Base-by-base conservation (phyloP, 805 yeast genomes). In the Candida germanica region DNA sequence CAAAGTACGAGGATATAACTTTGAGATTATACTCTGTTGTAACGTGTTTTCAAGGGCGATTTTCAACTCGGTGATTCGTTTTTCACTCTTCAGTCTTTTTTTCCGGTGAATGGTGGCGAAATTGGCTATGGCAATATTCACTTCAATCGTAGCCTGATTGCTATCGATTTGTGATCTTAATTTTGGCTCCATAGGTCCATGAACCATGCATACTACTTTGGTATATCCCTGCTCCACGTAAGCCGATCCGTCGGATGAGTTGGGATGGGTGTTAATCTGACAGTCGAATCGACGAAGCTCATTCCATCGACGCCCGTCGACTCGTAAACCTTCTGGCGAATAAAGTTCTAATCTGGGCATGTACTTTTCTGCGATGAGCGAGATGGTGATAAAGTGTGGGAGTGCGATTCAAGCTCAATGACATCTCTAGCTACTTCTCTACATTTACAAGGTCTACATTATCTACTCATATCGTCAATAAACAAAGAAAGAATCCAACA, bases 291-390 rank as follows among this genome's bases (percentile, higher is more conserved):
- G 73, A 33, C 98, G 79, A 29, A 89, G 71, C 58, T 93, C 98
- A 51, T 91, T 87, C 88, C 93, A 88, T 44, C 98, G 73, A 50
- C 98, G 78, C 2, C 98, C 98, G 57, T 93, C 98, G 10, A 83
- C 67, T 46, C 98, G 71, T 31, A 93, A 71, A 4, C 98, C 98
- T 61, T 93, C 98, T 5, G 96, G 96, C 0, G 97, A 89, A 55
- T 86, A 91, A 29, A 93, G 61, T 66, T 93, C 98, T 49, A 79
- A 61, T 37, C 85, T 70, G 27, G 82, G 77, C 83, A 79, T 79
- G 31, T n/a, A n/a, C n/a, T n/a, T n/a, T n/a, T n/a, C n/a, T n/a
- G n/a, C n/a, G n/a, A n/a, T n/a, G n/a, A n/a, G n/a, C n/a, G n/a
- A n/a, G n/a, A n/a, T n/a, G n/a, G n/a, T n/a, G n/a, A n/a, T n/a